These are phyloP conservation scores for Populus alba DNA, from an alignment of 345 rosid species.

Conservation along the genomic window DNA sequence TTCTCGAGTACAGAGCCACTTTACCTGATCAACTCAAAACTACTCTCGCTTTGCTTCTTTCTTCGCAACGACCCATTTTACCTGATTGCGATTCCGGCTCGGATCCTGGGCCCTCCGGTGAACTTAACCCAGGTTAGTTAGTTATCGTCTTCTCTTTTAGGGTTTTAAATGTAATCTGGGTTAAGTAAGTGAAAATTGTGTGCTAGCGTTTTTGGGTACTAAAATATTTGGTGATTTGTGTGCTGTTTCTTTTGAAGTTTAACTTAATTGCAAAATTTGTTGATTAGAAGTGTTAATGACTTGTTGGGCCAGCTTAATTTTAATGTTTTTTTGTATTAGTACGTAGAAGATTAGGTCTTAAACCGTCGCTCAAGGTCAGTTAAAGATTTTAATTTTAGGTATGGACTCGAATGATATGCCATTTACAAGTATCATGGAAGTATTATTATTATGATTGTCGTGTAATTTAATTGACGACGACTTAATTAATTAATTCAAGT, in stretches of 20 bases:
- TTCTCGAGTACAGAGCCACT: slow-evolving; percentile 55
- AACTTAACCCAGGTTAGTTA: slow-evolving; percentile 34
- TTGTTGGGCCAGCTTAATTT: background rate
- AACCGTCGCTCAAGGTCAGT: background rate
- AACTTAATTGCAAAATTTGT: background rate
- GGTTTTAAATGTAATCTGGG: slow-evolving; percentile 14
- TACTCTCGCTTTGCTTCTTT: slow-evolving; percentile 47
- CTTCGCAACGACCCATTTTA: slow-evolving; percentile 38
- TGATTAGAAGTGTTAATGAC: background rate
- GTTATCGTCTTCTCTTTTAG: slow-evolving; percentile 2
- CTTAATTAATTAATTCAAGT: background rate
- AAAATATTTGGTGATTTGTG: background rate
- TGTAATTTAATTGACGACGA: background rate
- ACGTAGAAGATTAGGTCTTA: background rate
- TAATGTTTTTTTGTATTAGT: background rate
- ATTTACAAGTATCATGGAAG: background rate
- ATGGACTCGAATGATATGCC: background rate
- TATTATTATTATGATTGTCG: background rate
- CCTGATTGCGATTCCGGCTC: slow-evolving; percentile 24
- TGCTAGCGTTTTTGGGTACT: background rate
- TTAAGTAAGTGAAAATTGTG: background rate
- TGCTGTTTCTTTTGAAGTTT: background rate
- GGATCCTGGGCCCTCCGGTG: slow-evolving; percentile 38
- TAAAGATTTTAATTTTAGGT: background rate
- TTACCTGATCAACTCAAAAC: slow-evolving; percentile 62